phyloP scores from a whole-genome alignment of 208 protist species.

The Porcisia hertigi region DNA sequence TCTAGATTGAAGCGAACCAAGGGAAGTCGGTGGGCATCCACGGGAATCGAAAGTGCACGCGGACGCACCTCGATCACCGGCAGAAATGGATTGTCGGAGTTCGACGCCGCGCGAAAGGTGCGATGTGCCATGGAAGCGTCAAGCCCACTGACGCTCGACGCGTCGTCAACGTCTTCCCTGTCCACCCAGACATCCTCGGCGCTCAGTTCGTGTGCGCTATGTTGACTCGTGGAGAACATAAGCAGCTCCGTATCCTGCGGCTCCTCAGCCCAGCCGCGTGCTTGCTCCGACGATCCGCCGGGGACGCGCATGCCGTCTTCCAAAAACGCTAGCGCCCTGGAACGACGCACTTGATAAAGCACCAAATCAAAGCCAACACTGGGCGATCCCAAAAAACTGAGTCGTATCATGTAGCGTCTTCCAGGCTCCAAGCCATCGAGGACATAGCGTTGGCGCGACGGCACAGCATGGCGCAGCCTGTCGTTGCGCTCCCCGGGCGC shows the following conservation, averaged over 20 bases:
- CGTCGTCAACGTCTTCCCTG: slow-evolving; percentile 4
- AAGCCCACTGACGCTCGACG: background rate
- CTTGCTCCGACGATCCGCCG: background rate
- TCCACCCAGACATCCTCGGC: slow-evolving; percentile 25
- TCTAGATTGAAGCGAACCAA: slow-evolving; percentile 36
- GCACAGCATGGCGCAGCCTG: background rate
- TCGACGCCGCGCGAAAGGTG: background rate
- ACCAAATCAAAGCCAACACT: slow-evolving; percentile 44
- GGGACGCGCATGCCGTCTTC: too few relatives aligned
- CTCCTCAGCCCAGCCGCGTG: background rate
- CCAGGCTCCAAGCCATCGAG: slow-evolving; percentile 20
- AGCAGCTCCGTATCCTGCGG: slow-evolving; percentile 49
- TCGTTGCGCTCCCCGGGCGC: background rate
- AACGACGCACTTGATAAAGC: slow-evolving; percentile 33
- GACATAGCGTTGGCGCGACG: slow-evolving; percentile 36
- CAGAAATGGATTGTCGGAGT: slow-evolving; percentile 8
- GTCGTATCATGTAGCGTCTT: slow-evolving; percentile 34
- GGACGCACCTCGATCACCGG: slow-evolving; percentile 41
- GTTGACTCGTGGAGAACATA: slow-evolving; percentile 21
- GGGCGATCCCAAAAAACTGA: slow-evolving; percentile 46
- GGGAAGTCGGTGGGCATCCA: slow-evolving; percentile 25
- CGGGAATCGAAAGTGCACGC: slow-evolving; percentile 17
- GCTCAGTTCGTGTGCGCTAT: slow-evolving; percentile 22
- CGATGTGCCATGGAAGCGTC: background rate
- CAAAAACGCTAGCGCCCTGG: background rate